Base-by-base conservation (phyloP, 2,329 filamentous ascomycete species). In the Orbilia blumenaviensis region DNA sequence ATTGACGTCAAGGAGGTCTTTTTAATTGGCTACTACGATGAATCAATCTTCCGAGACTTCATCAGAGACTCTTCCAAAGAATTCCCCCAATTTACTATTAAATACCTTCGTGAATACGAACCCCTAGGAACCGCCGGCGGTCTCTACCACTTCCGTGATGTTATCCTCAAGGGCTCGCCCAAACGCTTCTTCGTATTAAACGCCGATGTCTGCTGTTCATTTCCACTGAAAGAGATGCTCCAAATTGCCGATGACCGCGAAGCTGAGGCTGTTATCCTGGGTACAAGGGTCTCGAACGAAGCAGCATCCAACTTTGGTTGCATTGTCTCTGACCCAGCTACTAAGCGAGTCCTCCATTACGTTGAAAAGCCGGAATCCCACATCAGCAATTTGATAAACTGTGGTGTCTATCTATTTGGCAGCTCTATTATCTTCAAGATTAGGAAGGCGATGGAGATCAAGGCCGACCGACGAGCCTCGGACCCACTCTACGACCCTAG, bases 381-480 rank as follows among this genome's bases (percentile, higher is more conserved):
- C 84, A 97, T 99, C 84, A 96, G 92, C 82, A 97, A 97, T 86
- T 87, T 99, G 80, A 99, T 99, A 88, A 99, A 98, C 87, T 98
- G 95, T 84, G 95, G 95, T 81, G 94, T 99, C 81, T 99, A 98
- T 86, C 92, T 98, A 81, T 99, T 99, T 84, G 89, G 92, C 79
- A 95, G 94, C 78, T 92, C 91, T 83, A 96, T 98, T 85, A 98
- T 98, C 88, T 94, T 94, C 78, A 92, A 92, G 80, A 98, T 99
- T 83, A 91, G 91, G 82, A 92, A 88, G 79, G 94, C 94, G 80
- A 98, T 98, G 85, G 97, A 97, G 87, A 93, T 93, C 81, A 93
- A 94, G 83, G 91, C 92, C 80, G 93, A 97, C 83, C 91, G 95
- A 80, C 88, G 98, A 71, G 87, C 96, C 79, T 95, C 92, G n/a